phyloP scores from a whole-genome alignment of 805 yeast species.

The Ogataea nakhonphanomensis region DNA sequence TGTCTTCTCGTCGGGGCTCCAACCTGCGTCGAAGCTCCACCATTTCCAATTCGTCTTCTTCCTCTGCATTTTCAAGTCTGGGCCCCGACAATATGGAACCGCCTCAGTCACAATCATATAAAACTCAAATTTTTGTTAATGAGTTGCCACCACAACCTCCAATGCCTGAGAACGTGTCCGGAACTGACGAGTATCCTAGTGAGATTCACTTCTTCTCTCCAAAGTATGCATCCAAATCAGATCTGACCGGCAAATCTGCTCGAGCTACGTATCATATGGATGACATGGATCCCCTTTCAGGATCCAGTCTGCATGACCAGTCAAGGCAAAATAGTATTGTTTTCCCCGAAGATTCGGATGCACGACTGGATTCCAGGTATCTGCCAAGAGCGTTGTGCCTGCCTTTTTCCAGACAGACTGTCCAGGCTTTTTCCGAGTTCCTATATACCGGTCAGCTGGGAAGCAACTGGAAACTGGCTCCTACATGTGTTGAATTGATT shows the following conservation, averaged over 20 bases:
- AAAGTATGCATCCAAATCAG: slow-evolving; percentile 1
- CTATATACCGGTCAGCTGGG: slow-evolving; percentile 79
- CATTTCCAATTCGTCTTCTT: slow-evolving; percentile 19
- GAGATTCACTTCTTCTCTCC: neutral
- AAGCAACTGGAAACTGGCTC: slow-evolving; percentile 66
- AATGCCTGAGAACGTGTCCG: slow-evolving; percentile 37
- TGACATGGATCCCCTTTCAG: slow-evolving; percentile 1
- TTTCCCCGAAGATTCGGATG: slow-evolving; percentile 17
- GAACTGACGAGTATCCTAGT: neutral
- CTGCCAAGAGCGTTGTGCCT: slow-evolving; percentile 67
- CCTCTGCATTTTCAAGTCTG: slow-evolving; percentile 14
- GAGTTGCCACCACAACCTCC: slow-evolving; percentile 54
- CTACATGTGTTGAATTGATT: slow-evolving; percentile 63
- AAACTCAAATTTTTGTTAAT: slow-evolving; percentile 8
- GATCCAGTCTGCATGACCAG: neutral
- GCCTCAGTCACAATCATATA: neutral
- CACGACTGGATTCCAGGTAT: slow-evolving; percentile 51
- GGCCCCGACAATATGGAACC: neutral
- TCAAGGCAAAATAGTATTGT: slow-evolving; percentile 10
- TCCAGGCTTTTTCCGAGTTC: slow-evolving; percentile 67
- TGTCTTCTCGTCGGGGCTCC: slow-evolving; percentile 15
- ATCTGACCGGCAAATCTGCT: slow-evolving; percentile 9
- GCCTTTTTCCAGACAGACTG: slow-evolving; percentile 61
- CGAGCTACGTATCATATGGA: neutral
- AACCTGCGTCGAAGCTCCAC: slow-evolving; percentile 18